Evolutionary conservation across 192 early-diverging fungal species (phyloP).

Genomic region (Dimargaris xerosporica): DNA sequence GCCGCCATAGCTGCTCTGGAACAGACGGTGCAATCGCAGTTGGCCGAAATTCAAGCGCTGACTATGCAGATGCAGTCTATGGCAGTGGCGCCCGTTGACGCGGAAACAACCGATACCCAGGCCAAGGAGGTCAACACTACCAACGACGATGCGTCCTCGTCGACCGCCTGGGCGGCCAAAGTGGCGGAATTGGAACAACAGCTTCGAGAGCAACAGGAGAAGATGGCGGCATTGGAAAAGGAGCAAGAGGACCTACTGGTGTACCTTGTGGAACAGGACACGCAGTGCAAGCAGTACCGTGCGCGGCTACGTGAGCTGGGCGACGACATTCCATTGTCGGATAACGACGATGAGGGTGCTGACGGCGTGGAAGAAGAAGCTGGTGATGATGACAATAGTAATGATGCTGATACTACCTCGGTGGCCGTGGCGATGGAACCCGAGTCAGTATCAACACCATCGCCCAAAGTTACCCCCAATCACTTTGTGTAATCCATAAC

Average conservation of each 20-base stretch:
- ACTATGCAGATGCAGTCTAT: neutral
- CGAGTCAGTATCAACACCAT: no score
- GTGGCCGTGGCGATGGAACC: no score
- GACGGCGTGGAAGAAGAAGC: constrained; percentile 30
- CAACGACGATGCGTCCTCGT: neutral
- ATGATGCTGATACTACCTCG: no score
- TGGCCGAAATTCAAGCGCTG: constrained; percentile 14
- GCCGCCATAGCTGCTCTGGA: constrained; percentile 19
- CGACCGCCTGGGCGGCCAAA: constrained; percentile 15
- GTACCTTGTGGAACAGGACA: constrained; percentile 71
- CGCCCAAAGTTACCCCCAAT: no score
- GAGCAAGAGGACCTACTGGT: constrained; percentile 79
- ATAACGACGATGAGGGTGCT: constrained; percentile 40
- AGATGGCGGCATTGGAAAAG: constrained; percentile 29
- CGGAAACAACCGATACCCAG: neutral
- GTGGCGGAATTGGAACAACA: constrained; percentile 16
- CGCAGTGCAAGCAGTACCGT: constrained; percentile 37
- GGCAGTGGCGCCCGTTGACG: neutral
- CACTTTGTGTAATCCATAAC: no score
- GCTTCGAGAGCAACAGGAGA: constrained; percentile 16
- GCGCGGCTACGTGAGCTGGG: constrained; percentile 32
- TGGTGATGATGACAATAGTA: no score
- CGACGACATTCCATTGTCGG: constrained; percentile 29
- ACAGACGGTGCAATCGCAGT: constrained; percentile 15
- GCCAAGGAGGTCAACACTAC: neutral